phyloP scores from a whole-genome alignment of 75 land plant genomes.

The Cupressus sempervirens region DNA sequence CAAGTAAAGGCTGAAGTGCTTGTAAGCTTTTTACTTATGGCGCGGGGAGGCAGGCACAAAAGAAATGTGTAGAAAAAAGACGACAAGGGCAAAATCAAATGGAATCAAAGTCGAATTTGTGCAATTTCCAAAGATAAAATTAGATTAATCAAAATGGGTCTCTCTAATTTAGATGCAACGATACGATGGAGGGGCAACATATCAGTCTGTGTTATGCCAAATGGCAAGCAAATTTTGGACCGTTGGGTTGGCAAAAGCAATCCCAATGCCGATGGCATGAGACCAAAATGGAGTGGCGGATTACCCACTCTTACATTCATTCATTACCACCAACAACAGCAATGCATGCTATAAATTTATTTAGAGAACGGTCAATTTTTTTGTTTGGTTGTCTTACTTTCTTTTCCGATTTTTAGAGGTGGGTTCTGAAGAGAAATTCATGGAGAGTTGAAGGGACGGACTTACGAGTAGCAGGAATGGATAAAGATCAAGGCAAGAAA shows the following conservation, averaged over 20 bases:
- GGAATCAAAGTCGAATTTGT: not conserved
- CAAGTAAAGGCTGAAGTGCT: too few relatives aligned
- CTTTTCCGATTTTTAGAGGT: not conserved
- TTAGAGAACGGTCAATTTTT: not conserved
- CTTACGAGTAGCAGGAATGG: not conserved
- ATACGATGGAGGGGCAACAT: not conserved
- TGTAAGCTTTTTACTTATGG: not conserved
- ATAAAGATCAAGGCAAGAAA: not conserved
- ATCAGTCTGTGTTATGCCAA: conserved; percentile 1
- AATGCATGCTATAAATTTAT: not conserved
- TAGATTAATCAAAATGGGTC: not conserved
- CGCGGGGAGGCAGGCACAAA: not conserved
- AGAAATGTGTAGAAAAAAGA: not conserved
- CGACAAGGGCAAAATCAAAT: not conserved
- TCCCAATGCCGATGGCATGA: conserved; percentile 7
- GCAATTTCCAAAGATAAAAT: conserved; percentile 2
- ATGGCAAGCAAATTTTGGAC: conserved; percentile 8
- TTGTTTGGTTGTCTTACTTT: not conserved
- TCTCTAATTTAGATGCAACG: not conserved
- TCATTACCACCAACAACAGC: not conserved
- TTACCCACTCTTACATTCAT: not conserved
- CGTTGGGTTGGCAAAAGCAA: conserved; percentile 12
- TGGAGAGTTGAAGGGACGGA: not conserved
- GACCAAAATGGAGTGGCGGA: not conserved
- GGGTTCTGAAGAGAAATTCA: not conserved